Conservation (phyloP, 2,329 filamentous ascomycete species). For the Trichoderma hamatum region DNA sequence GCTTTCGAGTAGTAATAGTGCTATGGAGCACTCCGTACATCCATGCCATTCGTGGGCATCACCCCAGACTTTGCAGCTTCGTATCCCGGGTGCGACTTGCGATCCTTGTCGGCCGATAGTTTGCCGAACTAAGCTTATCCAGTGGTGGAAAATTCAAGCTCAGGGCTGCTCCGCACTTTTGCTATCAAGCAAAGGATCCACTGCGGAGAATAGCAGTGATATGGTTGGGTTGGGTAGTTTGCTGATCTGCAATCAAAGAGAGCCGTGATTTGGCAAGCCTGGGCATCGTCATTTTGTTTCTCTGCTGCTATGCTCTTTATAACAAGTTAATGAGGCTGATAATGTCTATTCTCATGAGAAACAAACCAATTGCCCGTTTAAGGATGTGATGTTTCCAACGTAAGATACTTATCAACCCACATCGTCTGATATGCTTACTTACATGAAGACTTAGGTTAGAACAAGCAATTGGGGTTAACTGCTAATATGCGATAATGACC, state of each 20-base stretch:
- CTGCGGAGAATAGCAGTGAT: neutral
- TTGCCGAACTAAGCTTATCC: constrained; percentile 21
- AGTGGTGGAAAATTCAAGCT: constrained; percentile 25
- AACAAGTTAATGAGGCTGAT: neutral
- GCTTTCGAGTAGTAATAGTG: neutral
- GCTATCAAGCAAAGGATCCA: neutral
- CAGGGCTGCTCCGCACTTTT: constrained; percentile 13
- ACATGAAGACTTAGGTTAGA: neutral
- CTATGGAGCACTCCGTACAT: neutral
- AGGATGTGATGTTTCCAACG: neutral
- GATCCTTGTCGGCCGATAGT: constrained; percentile 3
- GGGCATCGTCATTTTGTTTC: neutral
- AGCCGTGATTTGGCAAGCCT: neutral
- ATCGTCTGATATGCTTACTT: constrained; percentile 5
- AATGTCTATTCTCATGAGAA: neutral
- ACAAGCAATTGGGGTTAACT: constrained; percentile 1
- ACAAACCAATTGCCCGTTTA: neutral
- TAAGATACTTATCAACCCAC: neutral
- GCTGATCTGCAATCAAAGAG: neutral
- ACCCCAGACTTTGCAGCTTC: constrained; percentile 20
- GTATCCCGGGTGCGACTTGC: neutral
- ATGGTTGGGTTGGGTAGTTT: neutral
- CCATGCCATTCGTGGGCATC: neutral
- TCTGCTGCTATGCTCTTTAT: neutral
- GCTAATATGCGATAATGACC: neutral